phyloP scores from a whole-genome alignment of 805 yeast genomes.

The Wickerhamiella occidentalis region DNA sequence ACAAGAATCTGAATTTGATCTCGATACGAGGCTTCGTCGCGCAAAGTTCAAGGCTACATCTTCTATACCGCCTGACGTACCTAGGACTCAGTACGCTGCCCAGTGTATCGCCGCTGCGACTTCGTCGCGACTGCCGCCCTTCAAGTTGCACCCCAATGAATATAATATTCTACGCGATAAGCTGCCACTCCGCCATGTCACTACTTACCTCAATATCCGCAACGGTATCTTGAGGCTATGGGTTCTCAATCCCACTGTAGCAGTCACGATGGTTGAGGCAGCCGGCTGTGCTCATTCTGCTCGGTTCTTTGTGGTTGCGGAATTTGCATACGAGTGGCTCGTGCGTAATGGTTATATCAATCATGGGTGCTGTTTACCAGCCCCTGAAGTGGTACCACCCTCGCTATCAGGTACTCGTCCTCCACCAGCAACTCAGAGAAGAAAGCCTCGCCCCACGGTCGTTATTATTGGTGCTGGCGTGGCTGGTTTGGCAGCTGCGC shows the following conservation, averaged over 20 bases:
- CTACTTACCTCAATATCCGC: constrained; percentile 33
- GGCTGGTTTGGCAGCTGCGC: constrained; percentile 93
- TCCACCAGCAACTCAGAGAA: constrained; percentile 16
- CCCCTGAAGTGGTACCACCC: constrained; percentile 7
- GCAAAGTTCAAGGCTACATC: constrained; percentile 29
- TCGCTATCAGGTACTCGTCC: constrained; percentile 15
- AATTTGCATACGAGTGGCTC: constrained; percentile 34
- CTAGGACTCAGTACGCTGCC: constrained; percentile 28
- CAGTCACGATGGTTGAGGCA: constrained; percentile 33
- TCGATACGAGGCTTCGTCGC: constrained; percentile 11
- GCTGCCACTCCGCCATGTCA: constrained; percentile 29
- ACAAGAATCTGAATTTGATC: neutral
- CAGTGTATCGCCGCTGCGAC: constrained; percentile 33
- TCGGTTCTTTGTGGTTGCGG: constrained; percentile 31
- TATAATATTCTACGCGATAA: constrained; percentile 27
- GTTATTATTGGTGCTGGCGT: constrained; percentile 93
- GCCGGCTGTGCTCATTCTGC: constrained; percentile 33
- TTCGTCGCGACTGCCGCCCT: constrained; percentile 32
- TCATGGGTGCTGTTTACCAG: constrained; percentile 28
- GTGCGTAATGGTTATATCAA: constrained; percentile 34
- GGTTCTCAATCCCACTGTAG: constrained; percentile 33
- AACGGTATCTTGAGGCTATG: constrained; percentile 33
- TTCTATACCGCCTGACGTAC: constrained; percentile 31
- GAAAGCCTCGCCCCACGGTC: constrained; percentile 34
- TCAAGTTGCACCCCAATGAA: constrained; percentile 28